Evolutionary conservation across 1,284 basidiomycete genomes (phyloP), one percentile per base, ranked within the genome.

Genomic region (Apiotrichum veenhuisii): DNA sequence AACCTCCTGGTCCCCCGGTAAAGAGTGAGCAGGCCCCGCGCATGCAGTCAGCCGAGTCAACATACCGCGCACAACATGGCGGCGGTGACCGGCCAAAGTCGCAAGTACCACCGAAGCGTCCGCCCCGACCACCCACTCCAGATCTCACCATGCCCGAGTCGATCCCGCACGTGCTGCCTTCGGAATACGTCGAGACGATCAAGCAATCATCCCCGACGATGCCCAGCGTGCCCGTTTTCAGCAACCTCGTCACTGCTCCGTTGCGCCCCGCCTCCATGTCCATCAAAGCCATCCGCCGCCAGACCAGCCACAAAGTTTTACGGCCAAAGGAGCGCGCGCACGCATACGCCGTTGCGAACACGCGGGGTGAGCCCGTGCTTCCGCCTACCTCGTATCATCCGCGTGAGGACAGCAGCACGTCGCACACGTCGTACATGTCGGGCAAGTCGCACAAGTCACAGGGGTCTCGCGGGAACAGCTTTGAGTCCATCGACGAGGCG

Each of bases 121-220:
- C 60, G 0, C 43, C 47, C n/a, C 60, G 57, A 8, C 60, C 60
- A 11, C 60, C 60, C 20, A 62, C 60, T 2, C 60, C 60, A 1
- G 60, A 62, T 54, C 52, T 62, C 17, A 33, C 54, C 22, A 54
- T 48, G 15, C 57, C 57, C 2, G 54, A 56, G 2, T 18, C 51
- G 1, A 23, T 44, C 2, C 20, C 47, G 22, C 57, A 57, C 36
- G 50, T 50, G 27, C 54, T 62, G 0, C 54, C 60, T 5, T 34
- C 50, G 3, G 42, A 45, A 22, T 44, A 49, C 20, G 54, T 58
- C 7, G 54, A 48, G 25, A 30, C 36, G n/a, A 23, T 62, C 33
- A 56, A 58, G 52, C 17, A 54, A 23, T 12, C 53, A 14, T 26
- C 45, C 26, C 38, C 34, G 27, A 22, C 54, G n/a, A 11, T 22